A percentile compares a stretch with the other conserved stretches of the same genome.
phyloP scores from a whole-genome alignment of 2,329 filamentous ascomycete species.

The Beauveria australis region DNA sequence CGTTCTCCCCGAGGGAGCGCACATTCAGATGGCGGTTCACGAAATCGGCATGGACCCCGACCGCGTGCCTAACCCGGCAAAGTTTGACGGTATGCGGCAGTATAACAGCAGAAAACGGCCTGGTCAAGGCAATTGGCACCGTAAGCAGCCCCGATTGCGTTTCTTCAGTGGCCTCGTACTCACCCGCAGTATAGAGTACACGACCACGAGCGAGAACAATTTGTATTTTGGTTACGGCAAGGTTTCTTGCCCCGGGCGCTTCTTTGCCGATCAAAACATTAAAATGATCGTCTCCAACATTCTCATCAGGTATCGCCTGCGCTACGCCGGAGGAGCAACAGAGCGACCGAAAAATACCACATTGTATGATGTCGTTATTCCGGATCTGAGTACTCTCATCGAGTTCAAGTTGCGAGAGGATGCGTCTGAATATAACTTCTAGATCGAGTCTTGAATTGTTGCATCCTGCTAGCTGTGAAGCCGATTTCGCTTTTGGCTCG shows the following conservation, averaged over 20 bases:
- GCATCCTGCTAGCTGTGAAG: background rate
- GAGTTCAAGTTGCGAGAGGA: slow-evolving; percentile 1
- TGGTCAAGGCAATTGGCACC: background rate
- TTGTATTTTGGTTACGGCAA: slow-evolving; percentile 1
- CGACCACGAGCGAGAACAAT: slow-evolving; percentile 5
- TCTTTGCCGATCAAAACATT: background rate
- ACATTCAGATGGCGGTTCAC: slow-evolving; percentile 4
- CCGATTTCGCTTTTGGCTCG: too few species aligned
- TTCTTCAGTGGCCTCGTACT: background rate
- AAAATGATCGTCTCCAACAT: slow-evolving; percentile 4
- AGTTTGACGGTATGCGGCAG: slow-evolving; percentile 1
- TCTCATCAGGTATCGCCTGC: background rate
- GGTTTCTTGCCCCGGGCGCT: slow-evolving; percentile 1
- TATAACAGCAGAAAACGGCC: background rate
- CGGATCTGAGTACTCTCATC: background rate
- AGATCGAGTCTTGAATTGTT: background rate
- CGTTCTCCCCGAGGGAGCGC: slow-evolving; percentile 1
- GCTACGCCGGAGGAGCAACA: background rate
- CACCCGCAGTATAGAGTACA: background rate
- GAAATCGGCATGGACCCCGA: slow-evolving; percentile 1
- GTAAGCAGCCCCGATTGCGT: background rate
- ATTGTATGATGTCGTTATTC: slow-evolving; percentile 2
- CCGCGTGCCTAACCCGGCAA: background rate
- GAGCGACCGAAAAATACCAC: background rate
- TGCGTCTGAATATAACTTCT: background rate